Conservation (phyloP, 1,139 yeast species). For the Schwanniomyces etchellsii region DNA sequence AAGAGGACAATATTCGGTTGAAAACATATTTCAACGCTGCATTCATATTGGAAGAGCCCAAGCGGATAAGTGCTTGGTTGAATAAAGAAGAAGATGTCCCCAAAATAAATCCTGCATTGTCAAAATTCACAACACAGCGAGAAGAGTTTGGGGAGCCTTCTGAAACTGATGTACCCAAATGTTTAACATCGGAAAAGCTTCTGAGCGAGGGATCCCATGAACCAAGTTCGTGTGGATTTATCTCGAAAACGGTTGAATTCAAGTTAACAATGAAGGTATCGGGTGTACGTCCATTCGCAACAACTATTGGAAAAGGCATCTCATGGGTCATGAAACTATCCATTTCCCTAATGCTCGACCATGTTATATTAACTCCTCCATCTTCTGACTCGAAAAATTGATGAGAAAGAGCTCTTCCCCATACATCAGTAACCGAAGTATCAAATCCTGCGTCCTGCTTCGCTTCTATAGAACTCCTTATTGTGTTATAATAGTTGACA, state of each 20-base stretch:
- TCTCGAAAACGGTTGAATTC: conserved; percentile 38
- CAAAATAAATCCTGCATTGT: conserved; percentile 41
- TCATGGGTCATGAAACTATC: conserved; percentile 23
- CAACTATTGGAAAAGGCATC: conserved; percentile 40
- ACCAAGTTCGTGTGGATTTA: conserved; percentile 39
- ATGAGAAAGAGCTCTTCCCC: conserved; percentile 40
- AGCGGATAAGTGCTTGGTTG: conserved; percentile 26
- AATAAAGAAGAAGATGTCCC: conserved; percentile 43
- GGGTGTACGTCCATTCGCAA: conserved; percentile 37
- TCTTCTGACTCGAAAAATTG: conserved; percentile 24
- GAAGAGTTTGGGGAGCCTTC: conserved; percentile 21
- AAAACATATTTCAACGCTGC: conserved; percentile 22
- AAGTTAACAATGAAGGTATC: conserved; percentile 25
- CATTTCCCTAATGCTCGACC: conserved; percentile 30
- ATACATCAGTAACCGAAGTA: conserved; percentile 35
- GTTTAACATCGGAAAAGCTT: conserved; percentile 26
- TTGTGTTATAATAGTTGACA: conserved; percentile 25
- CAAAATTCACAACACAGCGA: conserved; percentile 30
- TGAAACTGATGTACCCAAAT: conserved; percentile 28
- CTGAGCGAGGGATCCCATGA: conserved; percentile 39
- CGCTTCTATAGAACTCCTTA: conserved; percentile 22
- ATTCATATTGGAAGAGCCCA: conserved; percentile 16
- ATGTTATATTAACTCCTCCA: conserved; percentile 29
- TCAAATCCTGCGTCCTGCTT: conserved; percentile 33
- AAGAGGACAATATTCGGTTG: conserved; percentile 17